A percentile compares a stretch with the other conserved stretches of the same genome.
These are phyloP conservation scores for Zymoseptoria brevis DNA, from an alignment of 2,329 filamentous ascomycete genomes.

Conservation along the genomic window DNA sequence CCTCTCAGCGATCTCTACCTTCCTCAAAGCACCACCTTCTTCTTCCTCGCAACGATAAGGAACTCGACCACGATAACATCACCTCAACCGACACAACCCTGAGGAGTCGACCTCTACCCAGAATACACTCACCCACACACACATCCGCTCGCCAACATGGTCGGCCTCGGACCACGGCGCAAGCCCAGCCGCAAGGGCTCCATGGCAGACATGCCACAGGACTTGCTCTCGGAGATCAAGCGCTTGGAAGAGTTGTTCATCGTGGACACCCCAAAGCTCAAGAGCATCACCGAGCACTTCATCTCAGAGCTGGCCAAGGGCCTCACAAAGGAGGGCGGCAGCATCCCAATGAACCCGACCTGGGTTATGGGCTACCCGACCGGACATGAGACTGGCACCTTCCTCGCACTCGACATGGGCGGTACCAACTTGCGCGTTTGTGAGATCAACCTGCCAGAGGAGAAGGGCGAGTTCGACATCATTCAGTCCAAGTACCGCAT, in stretches of 20 bases:
- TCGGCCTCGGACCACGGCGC: constrained; percentile 55
- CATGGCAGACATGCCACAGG: constrained; percentile 82
- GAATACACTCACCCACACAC: constrained; percentile 3
- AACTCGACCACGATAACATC: background rate
- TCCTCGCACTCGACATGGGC: constrained; percentile 87
- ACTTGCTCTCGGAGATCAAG: constrained; percentile 73
- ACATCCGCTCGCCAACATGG: constrained; percentile 44
- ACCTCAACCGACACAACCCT: background rate
- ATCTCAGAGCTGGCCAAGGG: constrained; percentile 80
- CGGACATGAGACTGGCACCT: constrained; percentile 80
- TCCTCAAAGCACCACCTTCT: background rate
- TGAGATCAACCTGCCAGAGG: constrained; percentile 79
- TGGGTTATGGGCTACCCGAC: constrained; percentile 90
- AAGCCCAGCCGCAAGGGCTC: constrained; percentile 70
- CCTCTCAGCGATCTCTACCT: background rate
- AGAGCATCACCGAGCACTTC: constrained; percentile 86
- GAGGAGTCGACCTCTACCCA: constrained; percentile 3
- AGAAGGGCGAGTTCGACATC: constrained; percentile 86
- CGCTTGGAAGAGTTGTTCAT: constrained; percentile 77
- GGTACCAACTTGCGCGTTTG: constrained; percentile 94
- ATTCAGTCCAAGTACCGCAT: constrained; percentile 94
- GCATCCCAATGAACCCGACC: constrained; percentile 95
- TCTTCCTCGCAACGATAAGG: background rate
- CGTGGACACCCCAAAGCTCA: constrained; percentile 69
- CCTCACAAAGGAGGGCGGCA: constrained; percentile 80